Evolutionary conservation across 1,284 basidiomycete species (phyloP), one percentile per base, ranked within the genome.

Genomic region (Tausonia pullulans): DNA sequence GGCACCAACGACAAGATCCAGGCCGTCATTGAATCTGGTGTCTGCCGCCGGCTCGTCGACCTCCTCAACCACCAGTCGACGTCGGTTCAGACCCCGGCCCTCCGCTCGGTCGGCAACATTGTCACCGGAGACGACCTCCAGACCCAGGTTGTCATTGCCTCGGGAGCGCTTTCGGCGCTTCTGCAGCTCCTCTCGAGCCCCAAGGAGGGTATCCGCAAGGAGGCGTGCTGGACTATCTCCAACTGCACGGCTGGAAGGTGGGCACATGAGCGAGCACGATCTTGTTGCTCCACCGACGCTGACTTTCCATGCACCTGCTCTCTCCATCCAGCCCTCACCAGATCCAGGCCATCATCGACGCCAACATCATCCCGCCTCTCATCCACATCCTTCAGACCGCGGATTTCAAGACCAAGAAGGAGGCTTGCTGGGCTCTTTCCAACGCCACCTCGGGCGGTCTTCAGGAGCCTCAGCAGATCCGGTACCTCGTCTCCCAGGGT

Each of bases 1-100:
- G 96, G 96, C 54, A 92, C 94, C 60, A 98, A 97, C 75, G 96
- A 99, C 79, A 99, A 99, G 82, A 99, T 99, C 69, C 96, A 99
- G 77, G 95, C 95, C 51, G 96, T 98, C 68, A 98, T 99, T 72
- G 96, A 98, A 79, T 91, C 90, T 16, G 96, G 96, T 62, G 94
- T 98, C 66, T 96, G 93, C 80, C 86, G 96, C 76, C 87, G 96
- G 72, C 85, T 99, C 68, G 96, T 99, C 48, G 96, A 98, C 75
- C 82, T 98, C 58, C 86, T 99, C 71, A 92, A 97, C 76, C 95
- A 98, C 78, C 85, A 82, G 65, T 98, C 93, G 51, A 98, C 95
- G 39, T 92, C 94, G 3, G 95, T 98, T n/a, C 95, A 98, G 78
- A 98, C 95, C 2, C 95, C 95, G 44, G 95, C 95, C 59, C 83